Conservation (phyloP, 2,329 filamentous ascomycete genomes). For the Dactylellina drechsleri region DNA sequence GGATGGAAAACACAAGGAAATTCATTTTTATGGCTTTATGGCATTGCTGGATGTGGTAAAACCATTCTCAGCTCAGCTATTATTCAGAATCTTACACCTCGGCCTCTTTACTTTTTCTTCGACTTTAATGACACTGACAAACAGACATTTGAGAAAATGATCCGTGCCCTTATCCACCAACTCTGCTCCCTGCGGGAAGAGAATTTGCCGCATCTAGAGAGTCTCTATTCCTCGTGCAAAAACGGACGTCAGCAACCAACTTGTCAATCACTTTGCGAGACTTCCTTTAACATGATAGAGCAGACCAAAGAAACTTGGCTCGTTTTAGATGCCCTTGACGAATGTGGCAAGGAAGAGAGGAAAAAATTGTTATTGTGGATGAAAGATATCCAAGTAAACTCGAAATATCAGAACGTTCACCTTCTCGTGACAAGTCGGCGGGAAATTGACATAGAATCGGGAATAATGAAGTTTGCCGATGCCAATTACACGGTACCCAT, state of each 20-base stretch:
- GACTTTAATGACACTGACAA: conserved; percentile 62
- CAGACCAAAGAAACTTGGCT: conserved; percentile 57
- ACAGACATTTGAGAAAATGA: conserved; percentile 60
- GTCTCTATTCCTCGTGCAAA: conserved; percentile 58
- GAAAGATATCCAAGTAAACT: neutral
- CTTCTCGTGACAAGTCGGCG: conserved; percentile 2
- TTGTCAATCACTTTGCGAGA: conserved; percentile 56
- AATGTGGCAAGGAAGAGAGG: conserved; percentile 50
- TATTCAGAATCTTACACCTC: conserved; percentile 58
- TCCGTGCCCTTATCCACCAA: conserved; percentile 62
- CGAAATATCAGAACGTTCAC: neutral
- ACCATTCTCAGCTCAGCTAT: conserved; percentile 62
- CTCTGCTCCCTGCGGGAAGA: conserved; percentile 57
- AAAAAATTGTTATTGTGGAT: conserved; percentile 2
- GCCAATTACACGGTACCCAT: neutral
- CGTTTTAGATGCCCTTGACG: conserved; percentile 60
- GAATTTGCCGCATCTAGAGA: conserved; percentile 56
- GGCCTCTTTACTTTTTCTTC: conserved; percentile 61
- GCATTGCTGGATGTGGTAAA: conserved; percentile 63
- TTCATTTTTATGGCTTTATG: conserved; percentile 62
- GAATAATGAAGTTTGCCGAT: neutral
- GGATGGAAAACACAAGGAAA: conserved; percentile 60
- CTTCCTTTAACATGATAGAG: conserved; percentile 58
- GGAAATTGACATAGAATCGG: neutral
- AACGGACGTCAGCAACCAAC: conserved; percentile 58